These are phyloP conservation scores for Pholiota conissans DNA, from an alignment of 768 basidiomycete genomes.

Conservation along the genomic window DNA sequence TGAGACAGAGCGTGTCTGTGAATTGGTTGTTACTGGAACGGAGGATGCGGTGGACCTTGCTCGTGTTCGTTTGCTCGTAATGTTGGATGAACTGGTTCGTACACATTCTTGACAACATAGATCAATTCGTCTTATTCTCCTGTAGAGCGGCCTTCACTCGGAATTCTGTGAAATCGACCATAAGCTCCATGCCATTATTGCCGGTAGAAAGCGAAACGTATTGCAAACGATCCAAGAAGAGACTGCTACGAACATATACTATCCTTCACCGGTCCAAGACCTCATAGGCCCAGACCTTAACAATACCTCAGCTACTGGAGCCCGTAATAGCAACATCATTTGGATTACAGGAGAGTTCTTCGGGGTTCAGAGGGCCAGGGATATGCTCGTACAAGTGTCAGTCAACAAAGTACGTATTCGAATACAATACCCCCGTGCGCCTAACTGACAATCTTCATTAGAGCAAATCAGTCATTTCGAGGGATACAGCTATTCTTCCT, in stretches of 20 bases:
- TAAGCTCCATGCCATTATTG: slow-evolving; percentile 89
- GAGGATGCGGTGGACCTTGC: slow-evolving; percentile 91
- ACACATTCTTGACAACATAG: neutral
- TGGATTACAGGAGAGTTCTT: slow-evolving; percentile 99
- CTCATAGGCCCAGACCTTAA: slow-evolving; percentile 70
- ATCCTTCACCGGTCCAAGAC: slow-evolving; percentile 87
- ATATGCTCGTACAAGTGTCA: slow-evolving; percentile 91
- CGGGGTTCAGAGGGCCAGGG: slow-evolving; percentile 89
- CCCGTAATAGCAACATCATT: slow-evolving; percentile 73
- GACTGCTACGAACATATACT: slow-evolving; percentile 95
- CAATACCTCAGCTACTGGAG: slow-evolving; percentile 35
- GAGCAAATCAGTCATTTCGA: slow-evolving; percentile 87
- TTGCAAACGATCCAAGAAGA: slow-evolving; percentile 95
- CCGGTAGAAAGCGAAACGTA: slow-evolving; percentile 82
- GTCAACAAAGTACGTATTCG: slow-evolving; percentile 68
- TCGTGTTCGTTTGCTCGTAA: slow-evolving; percentile 85
- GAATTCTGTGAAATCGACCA: slow-evolving; percentile 94
- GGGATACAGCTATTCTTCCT: slow-evolving; percentile 92
- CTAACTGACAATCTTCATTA: slow-evolving; percentile 29
- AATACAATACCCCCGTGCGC: neutral
- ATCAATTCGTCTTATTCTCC: slow-evolving; percentile 20
- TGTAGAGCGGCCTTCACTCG: slow-evolving; percentile 85
- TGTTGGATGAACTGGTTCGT: slow-evolving; percentile 92
- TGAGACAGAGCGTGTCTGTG: slow-evolving; percentile 92
- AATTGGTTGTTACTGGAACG: slow-evolving; percentile 86